Base-by-base conservation (phyloP, 2,329 filamentous ascomycete genomes). In the Neonectria coccinea region DNA sequence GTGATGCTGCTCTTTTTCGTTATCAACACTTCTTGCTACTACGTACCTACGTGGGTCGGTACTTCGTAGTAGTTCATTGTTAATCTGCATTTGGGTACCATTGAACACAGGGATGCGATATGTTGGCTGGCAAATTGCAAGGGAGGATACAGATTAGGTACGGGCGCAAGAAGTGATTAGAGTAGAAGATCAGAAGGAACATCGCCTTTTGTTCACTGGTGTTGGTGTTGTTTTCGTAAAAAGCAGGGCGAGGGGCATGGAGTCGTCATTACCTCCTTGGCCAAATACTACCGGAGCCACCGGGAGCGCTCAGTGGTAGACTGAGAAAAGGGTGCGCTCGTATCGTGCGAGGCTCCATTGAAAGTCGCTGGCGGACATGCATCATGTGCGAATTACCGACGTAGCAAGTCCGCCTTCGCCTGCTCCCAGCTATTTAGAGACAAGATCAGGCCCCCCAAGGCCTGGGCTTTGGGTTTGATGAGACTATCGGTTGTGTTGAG, bases 361-460 rank as follows among this genome's bases (percentile, higher is more conserved):
- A 55, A 57, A 65, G 56, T 45, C 31, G 58, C 16, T 48, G 59
- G 57, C 36, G 44, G 45, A 60, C 55, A 62, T 51, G 48, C 59
- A 60, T 48, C 39, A 42, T 55, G 59, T 66, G 64, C 52, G 56
- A 61, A 64, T 56, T 56, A 48, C 48, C 50, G 50, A 42, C 25
- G 45, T 53, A 55, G 56, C 56, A 56, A 33, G 54, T 63, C 53
- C 59, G 20, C 52, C 52, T 56, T 59, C 47, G 53, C 57, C 52
- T 65, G 45, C 62, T 39, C 44, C 51, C 45, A 47, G 59, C 51
- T 41, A 39, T 42, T 50, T 18, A 56, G 22, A 33, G 48, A 54
- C 59, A 54, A 44, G 29, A 22, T 29, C 44, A 14, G 31, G 14
- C 39, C 27, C 44, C 45, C 20, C 27, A 45, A 25, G 62, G 39